phyloP scores from a whole-genome alignment of 176 grass and related monocot species.

The Aegilops tauschii region DNA sequence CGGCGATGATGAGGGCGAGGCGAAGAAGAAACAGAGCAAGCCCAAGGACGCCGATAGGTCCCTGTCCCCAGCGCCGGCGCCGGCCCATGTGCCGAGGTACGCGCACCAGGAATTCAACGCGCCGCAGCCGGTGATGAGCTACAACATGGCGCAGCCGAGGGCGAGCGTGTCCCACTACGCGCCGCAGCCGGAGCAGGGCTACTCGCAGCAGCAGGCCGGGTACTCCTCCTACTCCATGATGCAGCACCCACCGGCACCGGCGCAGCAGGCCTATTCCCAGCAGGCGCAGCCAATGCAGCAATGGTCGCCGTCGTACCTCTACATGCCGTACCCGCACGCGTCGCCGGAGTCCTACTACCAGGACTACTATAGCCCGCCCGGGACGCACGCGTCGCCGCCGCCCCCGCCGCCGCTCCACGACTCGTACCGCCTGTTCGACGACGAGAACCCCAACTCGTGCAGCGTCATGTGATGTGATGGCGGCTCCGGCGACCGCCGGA shows the following conservation, averaged over 20 bases:
- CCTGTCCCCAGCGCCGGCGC: background rate
- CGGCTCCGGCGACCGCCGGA: slow-evolving; percentile 10
- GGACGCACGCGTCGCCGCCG: slow-evolving; percentile 26
- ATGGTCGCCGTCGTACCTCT: slow-evolving; percentile 50
- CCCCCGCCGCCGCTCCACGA: slow-evolving; percentile 35
- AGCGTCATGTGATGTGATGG: slow-evolving; percentile 56
- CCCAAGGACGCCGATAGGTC: slow-evolving; percentile 14
- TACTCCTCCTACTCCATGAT: background rate
- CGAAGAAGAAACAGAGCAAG: slow-evolving; percentile 19
- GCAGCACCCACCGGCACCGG: background rate
- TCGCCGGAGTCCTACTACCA: slow-evolving; percentile 38
- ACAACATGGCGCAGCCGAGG: slow-evolving; percentile 53
- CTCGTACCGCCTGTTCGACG: slow-evolving; percentile 61
- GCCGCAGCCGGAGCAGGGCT: slow-evolving; percentile 25
- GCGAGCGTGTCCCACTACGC: slow-evolving; percentile 61
- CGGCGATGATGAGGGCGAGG: slow-evolving; percentile 3
- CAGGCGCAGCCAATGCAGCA: slow-evolving; percentile 22
- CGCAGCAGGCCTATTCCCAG: slow-evolving; percentile 14
- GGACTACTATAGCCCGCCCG: slow-evolving; percentile 46
- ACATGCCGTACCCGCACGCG: slow-evolving; percentile 35
- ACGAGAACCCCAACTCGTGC: slow-evolving; percentile 79
- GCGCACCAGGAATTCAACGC: slow-evolving; percentile 25
- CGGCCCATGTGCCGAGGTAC: background rate
- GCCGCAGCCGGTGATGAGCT: slow-evolving; percentile 66
- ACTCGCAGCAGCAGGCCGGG: slow-evolving; percentile 4